Percentiles rank a stretch among this genome's conserved stretches.
Conservation (phyloP, 2,329 filamentous ascomycete species). For the Aspergillus ibericus region DNA sequence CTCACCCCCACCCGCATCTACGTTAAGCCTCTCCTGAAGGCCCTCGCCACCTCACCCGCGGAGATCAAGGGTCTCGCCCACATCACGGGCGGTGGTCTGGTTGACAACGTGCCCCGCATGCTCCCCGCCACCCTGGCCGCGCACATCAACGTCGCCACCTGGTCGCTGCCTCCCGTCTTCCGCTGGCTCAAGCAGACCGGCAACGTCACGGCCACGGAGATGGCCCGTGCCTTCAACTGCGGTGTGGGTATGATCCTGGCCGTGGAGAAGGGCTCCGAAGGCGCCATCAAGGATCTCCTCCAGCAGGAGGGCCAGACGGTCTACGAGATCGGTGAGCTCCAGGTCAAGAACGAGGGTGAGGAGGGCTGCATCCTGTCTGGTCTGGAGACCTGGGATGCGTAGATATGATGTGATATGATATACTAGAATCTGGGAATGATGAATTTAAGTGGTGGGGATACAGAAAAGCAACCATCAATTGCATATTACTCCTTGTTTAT, state of each 20-base stretch:
- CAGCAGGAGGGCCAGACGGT: constrained; percentile 72
- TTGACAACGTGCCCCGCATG: constrained; percentile 94
- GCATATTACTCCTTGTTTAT: neutral
- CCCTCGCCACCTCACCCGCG: constrained; percentile 54
- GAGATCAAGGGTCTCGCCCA: constrained; percentile 87
- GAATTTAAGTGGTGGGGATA: neutral
- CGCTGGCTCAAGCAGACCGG: constrained; percentile 75
- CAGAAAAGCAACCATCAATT: neutral
- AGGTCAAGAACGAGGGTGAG: constrained; percentile 52
- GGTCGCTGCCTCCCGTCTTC: constrained; percentile 78
- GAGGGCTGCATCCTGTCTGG: constrained; percentile 65
- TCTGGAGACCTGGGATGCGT: constrained; percentile 50
- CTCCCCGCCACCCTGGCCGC: constrained; percentile 76
- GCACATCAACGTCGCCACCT: constrained; percentile 73
- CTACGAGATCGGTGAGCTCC: constrained; percentile 71
- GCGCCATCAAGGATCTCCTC: constrained; percentile 61
- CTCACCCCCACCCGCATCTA: constrained; percentile 93
- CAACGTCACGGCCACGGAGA: constrained; percentile 72
- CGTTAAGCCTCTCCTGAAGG: constrained; percentile 74
- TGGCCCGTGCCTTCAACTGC: constrained; percentile 91
- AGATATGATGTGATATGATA: constrained; percentile 6
- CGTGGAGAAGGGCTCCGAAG: constrained; percentile 65
- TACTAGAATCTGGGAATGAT: neutral
- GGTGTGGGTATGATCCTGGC: constrained; percentile 93
- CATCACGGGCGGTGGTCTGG: constrained; percentile 90